A percentile compares a stretch with the other conserved stretches of the same genome.
phyloP scores from a whole-genome alignment of 495 filamentous ascomycete genomes.

The Thermothielavioides terrestris region DNA sequence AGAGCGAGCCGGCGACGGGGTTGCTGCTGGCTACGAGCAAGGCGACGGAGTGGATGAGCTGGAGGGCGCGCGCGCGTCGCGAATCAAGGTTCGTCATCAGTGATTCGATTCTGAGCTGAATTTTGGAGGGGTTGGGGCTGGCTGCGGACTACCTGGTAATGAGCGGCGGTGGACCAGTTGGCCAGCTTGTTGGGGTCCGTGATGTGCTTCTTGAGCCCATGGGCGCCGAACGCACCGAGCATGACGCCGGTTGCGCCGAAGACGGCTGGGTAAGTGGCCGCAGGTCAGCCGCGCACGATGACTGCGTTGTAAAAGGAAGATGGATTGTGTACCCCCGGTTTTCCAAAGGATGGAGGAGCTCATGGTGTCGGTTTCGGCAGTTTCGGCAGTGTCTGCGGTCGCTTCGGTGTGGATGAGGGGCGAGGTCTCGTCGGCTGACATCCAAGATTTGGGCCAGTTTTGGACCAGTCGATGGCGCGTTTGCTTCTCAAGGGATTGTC shows the following conservation, averaged over 20 bases:
- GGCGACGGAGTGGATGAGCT: conserved; percentile 52
- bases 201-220: conserved; percentile 51
- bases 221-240: conserved; percentile 57
- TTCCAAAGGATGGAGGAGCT: conserved; percentile 42
- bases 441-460: too few species aligned
- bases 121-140: too few species aligned
- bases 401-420: neutral
- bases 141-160: conserved; percentile 52
- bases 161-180: conserved; percentile 50
- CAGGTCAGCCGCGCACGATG: too few species aligned
- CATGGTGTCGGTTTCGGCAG: conserved; percentile 8
- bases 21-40: conserved; percentile 42
- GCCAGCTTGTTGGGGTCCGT: conserved; percentile 44
- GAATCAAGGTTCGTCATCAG: neutral
- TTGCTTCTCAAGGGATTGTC: too few species aligned
- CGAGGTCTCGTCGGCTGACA: conserved; percentile 6
- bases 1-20: conserved; percentile 29
- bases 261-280: too few species aligned
- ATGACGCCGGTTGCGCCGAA: conserved; percentile 50
- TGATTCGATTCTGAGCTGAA: neutral
- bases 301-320: too few species aligned
- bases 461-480: too few species aligned
- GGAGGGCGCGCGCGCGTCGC: neutral
- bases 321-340: too few species aligned
- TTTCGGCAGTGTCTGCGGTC: neutral